Conservation (phyloP, 1,284 basidiomycete genomes). For the Trichosporon asahii region DNA sequence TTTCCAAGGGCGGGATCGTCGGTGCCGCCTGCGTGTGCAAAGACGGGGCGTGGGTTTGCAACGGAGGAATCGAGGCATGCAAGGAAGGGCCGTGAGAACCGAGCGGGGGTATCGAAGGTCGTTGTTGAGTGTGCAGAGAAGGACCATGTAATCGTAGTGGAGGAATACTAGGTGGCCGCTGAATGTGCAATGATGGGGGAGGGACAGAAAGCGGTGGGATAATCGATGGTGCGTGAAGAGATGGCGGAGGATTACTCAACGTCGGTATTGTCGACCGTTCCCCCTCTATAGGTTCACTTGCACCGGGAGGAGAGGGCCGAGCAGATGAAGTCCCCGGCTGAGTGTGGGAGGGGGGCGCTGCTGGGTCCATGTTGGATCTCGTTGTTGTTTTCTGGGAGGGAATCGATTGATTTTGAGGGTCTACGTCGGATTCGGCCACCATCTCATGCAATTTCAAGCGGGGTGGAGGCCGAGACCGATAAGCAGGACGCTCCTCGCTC, state of each 20-base stretch:
- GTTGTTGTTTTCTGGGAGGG: not conserved
- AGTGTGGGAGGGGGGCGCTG: not conserved
- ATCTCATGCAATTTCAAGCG: not conserved
- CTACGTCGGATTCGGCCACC: conserved; percentile 1
- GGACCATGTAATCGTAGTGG: not conserved
- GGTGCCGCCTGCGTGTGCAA: not conserved
- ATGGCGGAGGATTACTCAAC: not conserved
- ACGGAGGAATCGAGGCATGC: not conserved
- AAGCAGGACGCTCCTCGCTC: not conserved
- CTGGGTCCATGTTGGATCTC: not conserved
- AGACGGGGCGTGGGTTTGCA: not conserved
- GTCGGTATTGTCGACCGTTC: not conserved
- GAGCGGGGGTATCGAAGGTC: not conserved
- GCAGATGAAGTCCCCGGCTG: not conserved
- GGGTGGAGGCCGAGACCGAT: conserved; percentile 1
- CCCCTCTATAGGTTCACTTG: not conserved
- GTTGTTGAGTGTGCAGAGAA: not conserved
- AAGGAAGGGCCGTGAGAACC: not conserved
- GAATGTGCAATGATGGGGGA: not conserved
- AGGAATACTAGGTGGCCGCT: not conserved
- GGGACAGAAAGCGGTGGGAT: not conserved
- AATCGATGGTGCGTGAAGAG: not conserved
- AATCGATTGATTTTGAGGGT: not conserved
- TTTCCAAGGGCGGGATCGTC: not conserved
- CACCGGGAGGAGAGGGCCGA: not conserved